Base-by-base conservation (phyloP, 2,329 filamentous ascomycete genomes). In the Penicillium sp. region DNA sequence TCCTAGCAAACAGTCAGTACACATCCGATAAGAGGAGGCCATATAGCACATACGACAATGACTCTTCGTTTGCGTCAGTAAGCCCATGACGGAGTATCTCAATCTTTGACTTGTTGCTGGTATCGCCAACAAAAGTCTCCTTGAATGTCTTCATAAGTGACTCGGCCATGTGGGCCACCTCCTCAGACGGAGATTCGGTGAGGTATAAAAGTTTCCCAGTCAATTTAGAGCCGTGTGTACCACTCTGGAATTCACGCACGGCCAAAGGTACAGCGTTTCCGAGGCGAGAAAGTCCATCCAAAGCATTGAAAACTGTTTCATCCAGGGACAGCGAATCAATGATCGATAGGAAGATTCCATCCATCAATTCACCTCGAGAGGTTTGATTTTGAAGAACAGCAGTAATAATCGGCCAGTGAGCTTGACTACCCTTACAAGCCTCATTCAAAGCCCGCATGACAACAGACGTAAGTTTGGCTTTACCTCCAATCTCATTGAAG, bases 1-100 rank as follows among this genome's bases (percentile, higher is more conserved):
- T 73, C 1, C 82, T 81, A 31, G 74, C 59, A n/a, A 36, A 23
- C 69, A 70, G 28, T 72, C 68, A 56, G 66, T 53, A 18, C 28
- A 41, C 41, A 34, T 23, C 31, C 9, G 13, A 7, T 8, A 38
- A 29, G 15, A 23, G 16, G 52, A n/a, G 9, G 18, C 18, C 39
- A n/a, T 12, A 12, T 2, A 45, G n/a, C 26, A 72, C 74, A 70
- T 62, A 78, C 75, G 75, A 76, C 43, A 78, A 61, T n/a, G 74
- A 75, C 53, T 75, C 68, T 31, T 65, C 56, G 18, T 64, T 68
- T 24, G 79, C 77, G 31, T 76, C 70, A 29, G 70, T 69, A 23
- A 85, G 71, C 24, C 77, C 80, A 51, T 78, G 74, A 36, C 79
- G 73, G 6, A 85, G 73, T 18, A 84, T 75, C 42, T 79, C 74